Evolutionary conservation across 371 early-diverging fungal genomes (phyloP).

Genomic region (Mucor sp.): DNA sequence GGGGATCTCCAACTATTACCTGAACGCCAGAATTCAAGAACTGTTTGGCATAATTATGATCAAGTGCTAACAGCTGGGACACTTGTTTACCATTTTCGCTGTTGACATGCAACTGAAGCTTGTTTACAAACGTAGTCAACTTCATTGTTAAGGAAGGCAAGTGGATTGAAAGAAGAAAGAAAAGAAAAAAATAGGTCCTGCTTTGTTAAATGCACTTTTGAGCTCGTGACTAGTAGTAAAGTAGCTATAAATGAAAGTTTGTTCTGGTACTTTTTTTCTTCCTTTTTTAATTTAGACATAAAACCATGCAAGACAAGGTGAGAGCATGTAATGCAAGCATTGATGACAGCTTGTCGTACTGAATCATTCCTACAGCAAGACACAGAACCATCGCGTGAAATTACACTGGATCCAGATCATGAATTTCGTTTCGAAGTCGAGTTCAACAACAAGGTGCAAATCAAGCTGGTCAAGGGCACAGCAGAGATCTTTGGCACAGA

Average conservation of each 20-base stretch:
- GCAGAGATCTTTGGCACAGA: conserved; percentile 95
- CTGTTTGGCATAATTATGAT: conserved; percentile 21
- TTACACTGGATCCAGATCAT: conserved; percentile 60
- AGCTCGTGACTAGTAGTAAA: background rate
- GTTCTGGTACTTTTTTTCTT: background rate
- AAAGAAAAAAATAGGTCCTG: background rate
- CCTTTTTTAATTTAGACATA: background rate
- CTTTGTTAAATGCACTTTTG: background rate
- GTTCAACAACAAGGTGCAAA: conserved; percentile 41
- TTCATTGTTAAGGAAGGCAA: background rate
- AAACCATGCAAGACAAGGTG: background rate
- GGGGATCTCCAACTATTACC: too few relatives aligned
- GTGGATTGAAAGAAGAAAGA: background rate
- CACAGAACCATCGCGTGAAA: conserved; percentile 24
- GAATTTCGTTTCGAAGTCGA: conserved; percentile 83
- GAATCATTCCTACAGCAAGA: conserved; percentile 16
- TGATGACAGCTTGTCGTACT: background rate
- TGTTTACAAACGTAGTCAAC: conserved; percentile 18
- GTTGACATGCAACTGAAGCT: conserved; percentile 10
- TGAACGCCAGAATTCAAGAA: conserved; percentile 19
- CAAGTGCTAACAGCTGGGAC: conserved; percentile 25
- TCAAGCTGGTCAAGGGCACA: conserved; percentile 75
- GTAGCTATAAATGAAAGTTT: background rate
- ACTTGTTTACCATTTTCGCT: conserved; percentile 33
- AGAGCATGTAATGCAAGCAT: background rate